Conservation (phyloP, 768 basidiomycete species). For the Phanerochaete sordida region DNA sequence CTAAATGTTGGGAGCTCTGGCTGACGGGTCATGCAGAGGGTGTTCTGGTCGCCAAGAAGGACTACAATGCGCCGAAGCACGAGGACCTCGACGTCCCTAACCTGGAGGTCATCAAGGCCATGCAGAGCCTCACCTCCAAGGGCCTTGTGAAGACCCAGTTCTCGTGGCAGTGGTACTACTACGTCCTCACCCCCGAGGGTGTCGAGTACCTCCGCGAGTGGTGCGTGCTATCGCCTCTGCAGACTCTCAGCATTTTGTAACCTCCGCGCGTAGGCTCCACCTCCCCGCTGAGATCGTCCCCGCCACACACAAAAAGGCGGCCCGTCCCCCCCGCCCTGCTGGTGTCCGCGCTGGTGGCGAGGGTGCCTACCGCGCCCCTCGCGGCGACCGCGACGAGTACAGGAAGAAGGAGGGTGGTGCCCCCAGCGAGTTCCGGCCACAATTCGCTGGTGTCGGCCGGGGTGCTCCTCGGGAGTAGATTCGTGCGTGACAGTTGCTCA, state of each 20-base stretch:
- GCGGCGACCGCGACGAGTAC: constrained; percentile 87
- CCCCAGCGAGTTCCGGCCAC: constrained; percentile 78
- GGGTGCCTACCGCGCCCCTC: constrained; percentile 86
- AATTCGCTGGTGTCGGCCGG: constrained; percentile 86
- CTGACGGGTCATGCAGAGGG: constrained; percentile 60
- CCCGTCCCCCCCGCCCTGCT: constrained; percentile 82
- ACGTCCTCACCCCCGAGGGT: constrained; percentile 94
- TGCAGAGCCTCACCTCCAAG: constrained; percentile 62
- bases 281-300: constrained; percentile 96
- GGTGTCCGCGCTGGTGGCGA: constrained; percentile 66
- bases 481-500: not conserved
- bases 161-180: constrained; percentile 99
- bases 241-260: not conserved
- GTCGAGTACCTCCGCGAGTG: constrained; percentile 96
- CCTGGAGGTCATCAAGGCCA: constrained; percentile 70
- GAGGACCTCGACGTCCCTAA: constrained; percentile 75
- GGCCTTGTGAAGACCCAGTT: constrained; percentile 99
- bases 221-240: constrained; percentile 29
- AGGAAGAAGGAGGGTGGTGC: constrained; percentile 89
- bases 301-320: constrained; percentile 95
- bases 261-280: constrained; percentile 58
- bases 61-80: constrained; percentile 96
- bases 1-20: not conserved
- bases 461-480: constrained; percentile 72
- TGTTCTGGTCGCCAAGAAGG: constrained; percentile 98